These are phyloP conservation scores for Microbotryum saponariae DNA, from an alignment of 1,284 basidiomycete species.

Conservation along the genomic window DNA sequence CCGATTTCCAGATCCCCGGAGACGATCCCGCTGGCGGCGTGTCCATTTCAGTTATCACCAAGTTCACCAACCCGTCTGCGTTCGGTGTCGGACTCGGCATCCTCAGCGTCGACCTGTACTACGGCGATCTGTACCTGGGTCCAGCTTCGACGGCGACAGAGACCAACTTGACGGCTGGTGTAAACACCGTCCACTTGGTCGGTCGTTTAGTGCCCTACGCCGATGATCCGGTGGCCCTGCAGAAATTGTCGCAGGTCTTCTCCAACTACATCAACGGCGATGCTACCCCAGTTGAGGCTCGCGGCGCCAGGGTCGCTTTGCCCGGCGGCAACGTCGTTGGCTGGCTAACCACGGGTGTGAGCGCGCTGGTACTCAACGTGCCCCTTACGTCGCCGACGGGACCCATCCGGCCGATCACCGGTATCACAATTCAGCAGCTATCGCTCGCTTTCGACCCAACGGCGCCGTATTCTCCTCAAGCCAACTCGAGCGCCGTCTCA, in stretches of 20 bases:
- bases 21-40: slow-evolving; percentile 64
- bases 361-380: slow-evolving; percentile 52
- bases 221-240: slow-evolving; percentile 48
- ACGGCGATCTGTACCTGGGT: slow-evolving; percentile 54
- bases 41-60: slow-evolving; percentile 54
- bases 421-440: slow-evolving; percentile 58
- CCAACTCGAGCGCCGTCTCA: slow-evolving; percentile 54
- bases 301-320: slow-evolving; percentile 50
- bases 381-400: slow-evolving; percentile 49
- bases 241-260: slow-evolving; percentile 56
- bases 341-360: slow-evolving; percentile 61
- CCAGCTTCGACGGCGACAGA: slow-evolving; percentile 6
- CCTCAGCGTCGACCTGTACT: slow-evolving; percentile 58
- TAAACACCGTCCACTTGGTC: slow-evolving; percentile 55
- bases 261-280: slow-evolving; percentile 66
- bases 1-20: slow-evolving; percentile 62
- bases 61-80: slow-evolving; percentile 58
- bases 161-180: slow-evolving; percentile 47
- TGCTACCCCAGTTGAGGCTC: slow-evolving; percentile 53
- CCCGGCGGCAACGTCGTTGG: slow-evolving; percentile 54
- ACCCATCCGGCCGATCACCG: slow-evolving; percentile 59
- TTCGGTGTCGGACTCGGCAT: slow-evolving; percentile 64
- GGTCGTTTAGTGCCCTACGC: slow-evolving; percentile 57
- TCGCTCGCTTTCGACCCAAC: slow-evolving; percentile 53
- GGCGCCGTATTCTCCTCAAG: slow-evolving; percentile 55